These are phyloP conservation scores for Dactylellina haptotyla DNA, from an alignment of 2,329 filamentous ascomycete species.

Conservation along the genomic window DNA sequence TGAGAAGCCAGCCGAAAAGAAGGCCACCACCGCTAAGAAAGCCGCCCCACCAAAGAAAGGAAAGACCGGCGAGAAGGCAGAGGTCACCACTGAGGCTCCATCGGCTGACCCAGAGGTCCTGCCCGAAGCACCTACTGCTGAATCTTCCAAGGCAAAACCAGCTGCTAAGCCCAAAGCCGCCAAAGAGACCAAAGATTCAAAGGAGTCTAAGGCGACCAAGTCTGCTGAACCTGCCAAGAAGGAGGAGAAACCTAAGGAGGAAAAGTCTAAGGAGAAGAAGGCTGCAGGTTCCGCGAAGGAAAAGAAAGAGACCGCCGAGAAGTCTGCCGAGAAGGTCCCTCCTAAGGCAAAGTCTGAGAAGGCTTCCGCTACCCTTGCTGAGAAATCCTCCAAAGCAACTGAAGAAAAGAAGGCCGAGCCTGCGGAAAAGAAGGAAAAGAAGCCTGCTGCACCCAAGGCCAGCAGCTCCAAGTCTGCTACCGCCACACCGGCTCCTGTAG, in stretches of 20 bases:
- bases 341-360: slow-evolving; percentile 26
- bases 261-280: slow-evolving; percentile 59
- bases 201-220: slow-evolving; percentile 57
- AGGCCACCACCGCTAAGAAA: slow-evolving; percentile 34
- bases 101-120: slow-evolving; percentile 44
- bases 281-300: slow-evolving; percentile 45
- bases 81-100: slow-evolving; percentile 46
- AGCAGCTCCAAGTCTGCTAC: slow-evolving; percentile 51
- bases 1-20: slow-evolving; percentile 52
- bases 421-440: slow-evolving; percentile 45
- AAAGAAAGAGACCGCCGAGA: slow-evolving; percentile 35
- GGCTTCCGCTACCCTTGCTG: slow-evolving; percentile 58
- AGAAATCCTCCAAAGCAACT: slow-evolving; percentile 14
- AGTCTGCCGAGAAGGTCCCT: slow-evolving; percentile 55
- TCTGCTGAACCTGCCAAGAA: slow-evolving; percentile 51
- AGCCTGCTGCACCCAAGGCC: slow-evolving; percentile 51
- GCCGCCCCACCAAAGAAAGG: slow-evolving; percentile 39
- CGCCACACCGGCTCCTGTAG: slow-evolving; percentile 38
- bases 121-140: slow-evolving; percentile 37
- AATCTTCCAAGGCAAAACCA: slow-evolving; percentile 47
- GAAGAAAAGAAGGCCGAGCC: slow-evolving; percentile 62
- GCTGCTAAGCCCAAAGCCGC: slow-evolving; percentile 25
- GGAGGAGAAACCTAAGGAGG: slow-evolving; percentile 57
- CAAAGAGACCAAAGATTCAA: slow-evolving; percentile 61
- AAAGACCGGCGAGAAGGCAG: slow-evolving; percentile 48